Base-by-base conservation (phyloP, 2,329 filamentous ascomycete species). In the Chrysosporium queenslandicum region DNA sequence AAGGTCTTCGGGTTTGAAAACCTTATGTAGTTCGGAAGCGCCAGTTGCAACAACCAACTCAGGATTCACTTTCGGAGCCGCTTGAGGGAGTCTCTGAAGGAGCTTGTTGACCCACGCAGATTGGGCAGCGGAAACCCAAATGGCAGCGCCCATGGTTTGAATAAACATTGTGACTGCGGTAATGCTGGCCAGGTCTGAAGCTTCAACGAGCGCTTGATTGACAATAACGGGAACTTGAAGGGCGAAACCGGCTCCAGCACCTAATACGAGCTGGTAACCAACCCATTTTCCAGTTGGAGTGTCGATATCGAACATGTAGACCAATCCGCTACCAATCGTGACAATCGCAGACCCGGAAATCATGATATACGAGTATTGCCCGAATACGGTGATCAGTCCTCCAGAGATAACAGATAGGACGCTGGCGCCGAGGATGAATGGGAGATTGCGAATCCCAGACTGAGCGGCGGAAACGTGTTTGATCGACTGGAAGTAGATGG, bases 1-100 rank as follows among this genome's bases (percentile, higher is more conserved):
- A 14, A 56, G 51, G 11, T 53, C 54, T 18, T 78, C 59, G 0
- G 66, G 57, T 0, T 75, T 69, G 23, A 87, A 77, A 1, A 71
- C 63, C 0, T 69, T 62, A 54, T 77, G 75, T 20, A 90, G 70
- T 43, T 80, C 75, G 0, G 83, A 87, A 0, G 77, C 77, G 34
- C 77, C 78, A 3, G 71, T 70, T 1, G 59, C 59, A 12, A 74
- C 61, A 2, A 78, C 71, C n/a, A 71, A 55, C 11, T 50, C 55
- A 0, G 74, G 65, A 51, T 74, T 60, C 5, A 77, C 60, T 29
- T 66, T 68, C 0, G 74, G 72, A 1, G 65, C 56, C 8, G 43
- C 39, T 4, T 40, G 36, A 16, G 53, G 42, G 8, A 60, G 39
- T 23, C 21, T 46, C 3, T 37, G 9, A 9, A 56, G 36, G 9